phyloP scores from a whole-genome alignment of 345 rosid species.

The Luvunga scandens region DNA sequence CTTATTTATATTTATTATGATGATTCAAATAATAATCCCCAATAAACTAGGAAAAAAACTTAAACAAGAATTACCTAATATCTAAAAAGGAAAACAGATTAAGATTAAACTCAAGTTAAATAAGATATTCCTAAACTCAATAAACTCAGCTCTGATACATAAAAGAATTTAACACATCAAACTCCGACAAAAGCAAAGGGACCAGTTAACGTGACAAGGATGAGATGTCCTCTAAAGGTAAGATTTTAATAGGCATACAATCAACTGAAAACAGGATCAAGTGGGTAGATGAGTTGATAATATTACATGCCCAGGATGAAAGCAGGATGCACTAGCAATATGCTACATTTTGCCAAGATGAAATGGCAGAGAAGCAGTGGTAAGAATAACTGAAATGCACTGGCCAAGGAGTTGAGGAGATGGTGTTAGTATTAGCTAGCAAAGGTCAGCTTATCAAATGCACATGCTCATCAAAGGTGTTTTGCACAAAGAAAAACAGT shows the following conservation, averaged over 20 bases:
- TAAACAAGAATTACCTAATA: too few relatives aligned
- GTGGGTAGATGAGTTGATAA: background rate
- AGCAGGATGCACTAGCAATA: background rate
- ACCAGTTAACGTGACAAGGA: background rate
- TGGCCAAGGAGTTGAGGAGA: background rate
- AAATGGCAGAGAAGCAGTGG: background rate
- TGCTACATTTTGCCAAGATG: background rate
- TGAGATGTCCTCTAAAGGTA: background rate
- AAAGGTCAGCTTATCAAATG: background rate
- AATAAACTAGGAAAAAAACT: too few relatives aligned
- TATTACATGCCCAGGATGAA: background rate
- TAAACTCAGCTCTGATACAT: background rate
- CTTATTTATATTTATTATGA: too few relatives aligned
- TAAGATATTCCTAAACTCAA: too few relatives aligned
- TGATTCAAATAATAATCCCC: too few relatives aligned
- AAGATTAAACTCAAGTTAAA: too few relatives aligned
- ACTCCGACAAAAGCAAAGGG: background rate
- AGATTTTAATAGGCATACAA: background rate
- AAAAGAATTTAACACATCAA: background rate
- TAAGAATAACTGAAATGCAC: background rate
- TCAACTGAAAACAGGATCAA: background rate
- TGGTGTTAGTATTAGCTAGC: background rate
- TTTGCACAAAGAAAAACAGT: background rate
- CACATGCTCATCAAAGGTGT: background rate
- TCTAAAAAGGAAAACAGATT: too few relatives aligned